Evolutionary conservation across 306 rosid genomes (phyloP).

Genomic region (Citrullus amarus): DNA sequence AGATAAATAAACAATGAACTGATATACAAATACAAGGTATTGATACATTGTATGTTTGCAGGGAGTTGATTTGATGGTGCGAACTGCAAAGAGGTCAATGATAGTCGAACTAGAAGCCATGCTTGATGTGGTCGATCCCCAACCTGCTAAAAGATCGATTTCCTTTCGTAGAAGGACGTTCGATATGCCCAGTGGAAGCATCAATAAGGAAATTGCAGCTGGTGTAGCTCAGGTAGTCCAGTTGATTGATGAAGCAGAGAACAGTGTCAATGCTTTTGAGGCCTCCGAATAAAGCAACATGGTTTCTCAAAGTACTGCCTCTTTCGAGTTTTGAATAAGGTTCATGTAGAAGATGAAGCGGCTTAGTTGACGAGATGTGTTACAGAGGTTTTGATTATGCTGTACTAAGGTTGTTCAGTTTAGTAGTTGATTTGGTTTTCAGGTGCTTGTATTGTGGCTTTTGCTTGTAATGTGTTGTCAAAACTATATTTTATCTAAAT

Average conservation of each 20-base stretch:
- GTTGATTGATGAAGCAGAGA: conserved; percentile 59
- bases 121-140: conserved; percentile 83
- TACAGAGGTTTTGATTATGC: background rate
- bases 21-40: background rate
- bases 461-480: background rate
- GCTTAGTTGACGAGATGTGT: background rate
- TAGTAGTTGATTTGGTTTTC: background rate
- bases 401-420: background rate
- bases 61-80: conserved; percentile 69
- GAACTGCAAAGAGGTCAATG: conserved; percentile 70
- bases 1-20: background rate
- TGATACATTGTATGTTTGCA: conserved; percentile 4
- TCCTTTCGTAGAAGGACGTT: conserved; percentile 74
- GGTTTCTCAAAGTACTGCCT: background rate
- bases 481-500: background rate
- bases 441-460: background rate
- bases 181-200: conserved; percentile 68
- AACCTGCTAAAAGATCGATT: conserved; percentile 50
- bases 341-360: background rate
- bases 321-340: background rate
- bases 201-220: conserved; percentile 72
- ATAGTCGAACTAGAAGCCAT: conserved; percentile 87
- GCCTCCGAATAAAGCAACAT: conserved; percentile 17
- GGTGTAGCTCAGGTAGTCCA: conserved; percentile 76
- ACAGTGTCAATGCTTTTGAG: conserved; percentile 28